Conservation (phyloP, 768 basidiomycete species). For the Collybia mongolica region DNA sequence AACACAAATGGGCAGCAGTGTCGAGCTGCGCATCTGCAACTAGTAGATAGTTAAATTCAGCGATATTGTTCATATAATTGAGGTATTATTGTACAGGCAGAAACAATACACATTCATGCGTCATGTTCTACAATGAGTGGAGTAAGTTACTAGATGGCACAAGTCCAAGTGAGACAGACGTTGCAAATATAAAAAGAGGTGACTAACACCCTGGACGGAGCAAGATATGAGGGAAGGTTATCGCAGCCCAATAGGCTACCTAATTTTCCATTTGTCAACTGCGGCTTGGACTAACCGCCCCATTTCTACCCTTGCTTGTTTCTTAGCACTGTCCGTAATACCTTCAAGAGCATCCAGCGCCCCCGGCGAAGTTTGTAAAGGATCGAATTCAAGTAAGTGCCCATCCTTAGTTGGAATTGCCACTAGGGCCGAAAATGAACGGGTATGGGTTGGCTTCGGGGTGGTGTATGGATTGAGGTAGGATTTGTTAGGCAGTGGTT, state of each 20-base stretch:
- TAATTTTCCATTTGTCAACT: constrained; percentile 75
- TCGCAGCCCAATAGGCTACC: constrained; percentile 16
- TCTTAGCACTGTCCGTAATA: constrained; percentile 80
- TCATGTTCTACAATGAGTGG: constrained; percentile 7
- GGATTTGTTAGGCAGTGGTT: constrained; percentile 11
- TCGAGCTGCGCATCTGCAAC: constrained; percentile 46
- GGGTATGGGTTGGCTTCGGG: constrained; percentile 34
- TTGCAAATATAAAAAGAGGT: constrained; percentile 4
- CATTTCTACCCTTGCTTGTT: constrained; percentile 78
- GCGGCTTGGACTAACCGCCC: constrained; percentile 67
- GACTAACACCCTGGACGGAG: not conserved
- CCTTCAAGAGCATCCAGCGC: constrained; percentile 76
- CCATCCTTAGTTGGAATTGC: constrained; percentile 83
- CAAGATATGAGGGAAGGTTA: not conserved
- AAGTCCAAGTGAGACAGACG: not conserved
- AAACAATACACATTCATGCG: constrained; percentile 6
- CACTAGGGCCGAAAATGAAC: constrained; percentile 57
- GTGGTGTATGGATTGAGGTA: constrained; percentile 23
- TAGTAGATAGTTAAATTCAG: constrained; percentile 15
- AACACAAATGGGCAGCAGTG: constrained; percentile 55
- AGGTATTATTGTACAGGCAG: constrained; percentile 4
- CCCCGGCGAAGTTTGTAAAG: constrained; percentile 68
- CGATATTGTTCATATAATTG: not conserved
- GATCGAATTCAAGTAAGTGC: constrained; percentile 82
- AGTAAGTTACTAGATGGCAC: constrained; percentile 3